Base-by-base conservation (phyloP, 148 eudicot species). In the Vaccinium macrocarpon region DNA sequence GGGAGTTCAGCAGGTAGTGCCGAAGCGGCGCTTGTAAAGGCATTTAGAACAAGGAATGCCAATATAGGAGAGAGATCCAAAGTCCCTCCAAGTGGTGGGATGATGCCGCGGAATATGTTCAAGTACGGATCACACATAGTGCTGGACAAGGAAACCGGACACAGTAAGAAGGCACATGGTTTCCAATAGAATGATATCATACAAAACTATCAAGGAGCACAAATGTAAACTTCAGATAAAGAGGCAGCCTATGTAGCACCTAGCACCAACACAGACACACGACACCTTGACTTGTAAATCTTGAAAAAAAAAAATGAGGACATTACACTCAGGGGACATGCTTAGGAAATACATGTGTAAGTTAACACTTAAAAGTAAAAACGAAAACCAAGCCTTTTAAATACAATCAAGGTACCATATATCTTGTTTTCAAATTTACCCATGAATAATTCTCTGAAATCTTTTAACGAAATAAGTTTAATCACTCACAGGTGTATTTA, bases 1-100 rank as follows among this genome's bases (percentile, higher is more conserved):
- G 99, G 98, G 85, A 97, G 97, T 88, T 96, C 99, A 59, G 99
- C 99, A 85, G 99, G 99, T 82, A 94, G 92, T 73, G 99, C 97
- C 88, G 98, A 72, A 84, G 98, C 98, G 19, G 96, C 72, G 85
- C 98, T 97, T 23, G 97, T 95, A 66, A 97, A 93, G 71, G 91
- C 96, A 71, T 95, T 95, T 59, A 97, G 87, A 79, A 93, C 94
- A 78, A 95, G 93, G 88, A 97, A 97, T 56, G 99, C 98, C 86
- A 97, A 81, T 80, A 97, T 95, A 29, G 99, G 99, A 73, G 99
- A 97, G 77, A 97, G 92, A 87, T 97, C 97, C 90, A 95, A 88
- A 75, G 98, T 89, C 76, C 99, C 98, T 89, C 99, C 98, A 49
- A 93, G 92, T 21, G 99, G 97, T 82, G 99, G 99, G 76, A 96